A percentile compares a stretch with the other conserved stretches of the same genome.
Evolutionary conservation across 164 flowering plant species (phyloP).

Genomic region (Tinospora cordifolia): DNA sequence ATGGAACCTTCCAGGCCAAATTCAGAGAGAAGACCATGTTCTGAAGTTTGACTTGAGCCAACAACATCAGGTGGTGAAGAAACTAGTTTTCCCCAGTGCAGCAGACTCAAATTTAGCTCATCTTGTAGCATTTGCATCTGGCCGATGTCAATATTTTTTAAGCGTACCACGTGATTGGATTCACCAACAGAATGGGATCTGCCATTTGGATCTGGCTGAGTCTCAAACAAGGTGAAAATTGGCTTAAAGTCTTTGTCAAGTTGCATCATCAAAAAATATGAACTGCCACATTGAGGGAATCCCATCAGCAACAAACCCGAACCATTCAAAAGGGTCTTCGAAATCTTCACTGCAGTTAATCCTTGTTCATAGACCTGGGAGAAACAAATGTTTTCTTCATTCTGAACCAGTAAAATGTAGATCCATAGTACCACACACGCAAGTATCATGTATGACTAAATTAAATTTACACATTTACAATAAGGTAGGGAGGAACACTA

Average conservation of each 20-base stretch:
- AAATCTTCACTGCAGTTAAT: constrained; percentile 46
- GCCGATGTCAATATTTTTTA: constrained; percentile 57
- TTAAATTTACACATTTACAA: neutral
- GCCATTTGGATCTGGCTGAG: constrained; percentile 48
- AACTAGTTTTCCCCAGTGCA: constrained; percentile 39
- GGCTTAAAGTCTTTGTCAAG: constrained; percentile 85
- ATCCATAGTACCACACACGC: neutral
- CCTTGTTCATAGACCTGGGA: constrained; percentile 85
- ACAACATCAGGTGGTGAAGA: constrained; percentile 35
- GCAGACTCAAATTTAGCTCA: constrained; percentile 66
- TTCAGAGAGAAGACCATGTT: constrained; percentile 42
- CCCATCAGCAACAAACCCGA: constrained; percentile 66
- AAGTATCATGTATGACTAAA: neutral
- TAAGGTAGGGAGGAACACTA: neutral
- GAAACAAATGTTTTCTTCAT: constrained; percentile 6
- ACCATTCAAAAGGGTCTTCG: constrained; percentile 51
- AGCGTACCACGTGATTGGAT: constrained; percentile 41
- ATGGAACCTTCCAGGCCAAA: constrained; percentile 37
- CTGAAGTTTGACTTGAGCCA: constrained; percentile 37
- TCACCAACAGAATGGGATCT: constrained; percentile 37
- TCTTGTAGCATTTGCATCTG: constrained; percentile 75
- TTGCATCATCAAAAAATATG: constrained; percentile 78
- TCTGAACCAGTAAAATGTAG: neutral
- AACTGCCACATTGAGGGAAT: constrained; percentile 80
- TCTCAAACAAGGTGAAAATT: constrained; percentile 63